phyloP scores from a whole-genome alignment of 2,329 filamentous ascomycete genomes.

The Sarocladium oryzae region DNA sequence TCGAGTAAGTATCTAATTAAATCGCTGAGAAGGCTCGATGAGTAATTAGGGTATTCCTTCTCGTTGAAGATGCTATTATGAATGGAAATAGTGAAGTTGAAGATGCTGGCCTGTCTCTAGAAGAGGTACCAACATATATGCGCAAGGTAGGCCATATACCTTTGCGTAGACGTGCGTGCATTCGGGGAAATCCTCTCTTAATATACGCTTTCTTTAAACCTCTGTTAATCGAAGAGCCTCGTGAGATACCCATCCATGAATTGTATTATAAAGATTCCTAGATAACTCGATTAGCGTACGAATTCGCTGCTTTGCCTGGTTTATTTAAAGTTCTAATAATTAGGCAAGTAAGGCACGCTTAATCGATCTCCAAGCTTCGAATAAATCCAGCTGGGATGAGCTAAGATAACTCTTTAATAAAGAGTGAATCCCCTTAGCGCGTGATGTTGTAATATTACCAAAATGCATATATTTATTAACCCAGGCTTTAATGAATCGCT shows the following conservation, averaged over 20 bases:
- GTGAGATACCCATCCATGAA: slow-evolving; percentile 15
- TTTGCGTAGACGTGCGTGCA: slow-evolving; percentile 14
- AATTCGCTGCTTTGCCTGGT: slow-evolving; percentile 13
- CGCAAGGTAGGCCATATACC: slow-evolving; percentile 12
- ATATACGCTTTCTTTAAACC: slow-evolving; percentile 12
- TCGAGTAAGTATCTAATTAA: neutral
- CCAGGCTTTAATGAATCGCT: slow-evolving; percentile 17
- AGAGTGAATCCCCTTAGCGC: slow-evolving; percentile 13
- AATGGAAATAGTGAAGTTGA: slow-evolving; percentile 10
- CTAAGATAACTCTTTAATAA: slow-evolving; percentile 15
- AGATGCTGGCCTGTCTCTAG: neutral
- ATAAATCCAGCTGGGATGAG: slow-evolving; percentile 14
- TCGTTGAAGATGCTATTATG: slow-evolving; percentile 11
- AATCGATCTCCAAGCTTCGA: slow-evolving; percentile 14
- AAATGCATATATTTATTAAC: slow-evolving; percentile 16
- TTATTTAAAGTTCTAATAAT: slow-evolving; percentile 13
- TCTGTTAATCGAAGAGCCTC: slow-evolving; percentile 13
- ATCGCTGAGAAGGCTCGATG: neutral
- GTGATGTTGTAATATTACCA: slow-evolving; percentile 14
- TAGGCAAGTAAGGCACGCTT: slow-evolving; percentile 14
- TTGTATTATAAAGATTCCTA: slow-evolving; percentile 11
- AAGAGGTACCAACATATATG: slow-evolving; percentile 12
- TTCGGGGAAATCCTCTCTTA: neutral
- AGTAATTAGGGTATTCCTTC: neutral
- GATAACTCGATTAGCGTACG: slow-evolving; percentile 13